phyloP scores from a whole-genome alignment of 1,139 yeast species.

The Blastobotrys buckinghamii region DNA sequence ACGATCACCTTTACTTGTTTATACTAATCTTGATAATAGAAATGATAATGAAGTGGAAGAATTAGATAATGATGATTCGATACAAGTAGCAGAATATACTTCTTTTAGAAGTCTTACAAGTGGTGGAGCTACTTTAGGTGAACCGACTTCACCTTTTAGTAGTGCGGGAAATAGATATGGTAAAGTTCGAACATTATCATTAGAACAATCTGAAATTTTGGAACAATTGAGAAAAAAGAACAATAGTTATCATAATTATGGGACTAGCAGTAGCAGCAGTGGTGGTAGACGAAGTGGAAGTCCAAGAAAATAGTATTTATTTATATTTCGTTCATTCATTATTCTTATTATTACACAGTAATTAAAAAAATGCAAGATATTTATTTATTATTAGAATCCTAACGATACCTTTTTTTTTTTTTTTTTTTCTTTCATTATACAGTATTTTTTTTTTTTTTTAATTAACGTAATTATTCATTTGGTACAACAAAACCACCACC shows the following conservation, averaged over 20 bases:
- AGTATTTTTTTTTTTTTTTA: not conserved
- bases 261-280: not conserved
- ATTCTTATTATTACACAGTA: no score
- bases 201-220: slow-evolving; percentile 45
- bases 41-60: not conserved
- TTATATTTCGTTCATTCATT: slow-evolving; percentile 18
- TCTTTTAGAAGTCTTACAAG: slow-evolving; percentile 22
- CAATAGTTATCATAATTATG: not conserved
- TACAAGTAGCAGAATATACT: slow-evolving; percentile 21
- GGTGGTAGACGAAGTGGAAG: not conserved
- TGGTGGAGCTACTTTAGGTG: slow-evolving; percentile 6
- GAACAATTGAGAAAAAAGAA: slow-evolving; percentile 33
- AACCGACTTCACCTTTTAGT: slow-evolving; percentile 23
- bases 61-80: not conserved
- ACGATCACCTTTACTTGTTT: slow-evolving; percentile 13
- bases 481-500: slow-evolving; percentile 68
- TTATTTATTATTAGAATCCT: not conserved
- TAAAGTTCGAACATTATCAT: slow-evolving; percentile 38
- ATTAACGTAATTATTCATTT: not conserved
- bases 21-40: slow-evolving; percentile 3
- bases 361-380: slow-evolving; percentile 20
- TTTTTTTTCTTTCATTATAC: not conserved
- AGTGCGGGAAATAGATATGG: slow-evolving; percentile 13
- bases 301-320: not conserved
- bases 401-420: not conserved